Evolutionary conservation across 2,329 filamentous ascomycete species (phyloP).

Genomic region (Hymenoscyphus fructigenus): DNA sequence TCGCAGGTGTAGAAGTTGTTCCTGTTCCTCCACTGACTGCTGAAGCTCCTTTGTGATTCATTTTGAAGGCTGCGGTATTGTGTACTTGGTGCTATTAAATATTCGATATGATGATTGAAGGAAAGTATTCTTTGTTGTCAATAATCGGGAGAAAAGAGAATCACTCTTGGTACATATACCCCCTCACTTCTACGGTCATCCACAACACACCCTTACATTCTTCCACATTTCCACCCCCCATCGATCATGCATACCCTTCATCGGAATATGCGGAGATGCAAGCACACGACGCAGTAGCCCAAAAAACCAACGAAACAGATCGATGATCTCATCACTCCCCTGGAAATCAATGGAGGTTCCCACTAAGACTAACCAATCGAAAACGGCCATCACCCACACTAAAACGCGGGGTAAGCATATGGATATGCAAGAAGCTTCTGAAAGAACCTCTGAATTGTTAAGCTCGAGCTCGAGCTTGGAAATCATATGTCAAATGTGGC

Average conservation of each 20-base stretch:
- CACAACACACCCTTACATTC: neutral
- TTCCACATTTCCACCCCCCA: neutral
- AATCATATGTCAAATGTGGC: neutral
- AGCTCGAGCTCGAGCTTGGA: neutral
- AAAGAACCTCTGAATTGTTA: neutral
- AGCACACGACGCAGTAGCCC: neutral
- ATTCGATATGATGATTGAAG: neutral
- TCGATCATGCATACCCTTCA: neutral
- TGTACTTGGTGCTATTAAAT: no score
- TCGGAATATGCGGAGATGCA: neutral
- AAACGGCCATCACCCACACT: neutral
- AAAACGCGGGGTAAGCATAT: neutral
- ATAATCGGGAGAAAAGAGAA: neutral
- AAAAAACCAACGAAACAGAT: neutral
- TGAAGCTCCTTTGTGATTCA: slow-evolving; percentile 13
- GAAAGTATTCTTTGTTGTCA: neutral
- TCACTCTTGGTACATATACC: neutral
- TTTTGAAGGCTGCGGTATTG: neutral
- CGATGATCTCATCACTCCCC: neutral
- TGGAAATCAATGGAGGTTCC: neutral
- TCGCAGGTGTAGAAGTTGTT: slow-evolving; percentile 25
- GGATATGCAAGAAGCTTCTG: neutral
- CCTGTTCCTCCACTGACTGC: slow-evolving; percentile 28
- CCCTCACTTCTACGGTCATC: neutral
- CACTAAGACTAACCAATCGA: neutral